phyloP scores from a whole-genome alignment of 2,329 filamentous ascomycete genomes.

The Bipolaris gigantea region DNA sequence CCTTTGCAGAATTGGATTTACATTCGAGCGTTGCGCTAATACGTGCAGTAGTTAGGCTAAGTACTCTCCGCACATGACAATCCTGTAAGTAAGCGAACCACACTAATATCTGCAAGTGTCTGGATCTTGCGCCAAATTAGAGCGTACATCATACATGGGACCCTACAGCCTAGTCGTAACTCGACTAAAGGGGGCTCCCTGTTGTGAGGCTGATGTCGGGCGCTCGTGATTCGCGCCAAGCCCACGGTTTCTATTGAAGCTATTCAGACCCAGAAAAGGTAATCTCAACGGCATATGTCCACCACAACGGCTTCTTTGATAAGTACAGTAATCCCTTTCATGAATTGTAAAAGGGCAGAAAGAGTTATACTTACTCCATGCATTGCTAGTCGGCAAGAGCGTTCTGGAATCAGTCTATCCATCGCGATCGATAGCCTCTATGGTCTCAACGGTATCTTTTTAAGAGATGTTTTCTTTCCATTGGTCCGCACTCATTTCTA shows the following conservation, averaged over 20 bases:
- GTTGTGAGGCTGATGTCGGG: not conserved
- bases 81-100: conserved; percentile 2
- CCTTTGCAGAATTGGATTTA: too few species aligned
- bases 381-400: conserved; percentile 5
- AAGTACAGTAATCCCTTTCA: conserved; percentile 20
- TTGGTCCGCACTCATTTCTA: conserved; percentile 8
- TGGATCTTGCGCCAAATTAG: not conserved
- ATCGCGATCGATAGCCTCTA: not conserved
- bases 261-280: conserved; percentile 37
- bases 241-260: conserved; percentile 23
- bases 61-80: not conserved
- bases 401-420: conserved; percentile 10
- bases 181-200: not conserved
- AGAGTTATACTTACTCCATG: conserved; percentile 16
- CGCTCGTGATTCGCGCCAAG: conserved; percentile 21
- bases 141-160: not conserved
- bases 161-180: not conserved
- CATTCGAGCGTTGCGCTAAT: too few species aligned
- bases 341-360: not conserved
- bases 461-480: not conserved
- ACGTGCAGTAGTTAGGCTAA: too few species aligned
- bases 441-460: conserved; percentile 8
- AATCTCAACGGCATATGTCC: conserved; percentile 17
- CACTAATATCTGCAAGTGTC: not conserved
- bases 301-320: conserved; percentile 12